Percentiles rank a stretch among this genome's conserved stretches.
These are phyloP conservation scores for Coemansia furcata DNA, from an alignment of 192 early-diverging fungal genomes.

Conservation along the genomic window DNA sequence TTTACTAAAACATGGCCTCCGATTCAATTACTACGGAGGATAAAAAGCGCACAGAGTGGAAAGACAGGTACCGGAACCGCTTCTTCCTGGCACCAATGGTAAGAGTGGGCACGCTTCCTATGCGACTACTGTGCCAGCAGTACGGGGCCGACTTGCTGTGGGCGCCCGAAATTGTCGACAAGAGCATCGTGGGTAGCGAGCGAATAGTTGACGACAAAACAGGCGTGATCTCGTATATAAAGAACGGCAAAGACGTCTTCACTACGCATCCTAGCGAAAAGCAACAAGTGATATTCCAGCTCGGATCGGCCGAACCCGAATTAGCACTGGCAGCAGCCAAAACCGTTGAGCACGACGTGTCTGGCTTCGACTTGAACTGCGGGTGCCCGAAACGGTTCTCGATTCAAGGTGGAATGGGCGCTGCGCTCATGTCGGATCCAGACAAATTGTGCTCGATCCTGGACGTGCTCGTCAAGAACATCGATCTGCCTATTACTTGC, in stretches of 20 bases:
- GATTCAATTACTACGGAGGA: conserved; percentile 1
- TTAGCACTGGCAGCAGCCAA: conserved; percentile 82
- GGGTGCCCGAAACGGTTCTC: conserved; percentile 98
- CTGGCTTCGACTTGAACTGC: conserved; percentile 95
- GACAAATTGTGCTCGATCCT: conserved; percentile 80
- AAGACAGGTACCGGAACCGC: conserved; percentile 44
- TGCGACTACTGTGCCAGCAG: conserved; percentile 78
- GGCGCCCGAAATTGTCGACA: conserved; percentile 87
- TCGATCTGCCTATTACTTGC: conserved; percentile 80
- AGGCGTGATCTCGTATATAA: conserved; percentile 76
- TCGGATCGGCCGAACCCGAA: conserved; percentile 88
- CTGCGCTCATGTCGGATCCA: conserved; percentile 82
- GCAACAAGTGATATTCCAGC: conserved; percentile 79
- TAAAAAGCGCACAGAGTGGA: conserved; percentile 5
- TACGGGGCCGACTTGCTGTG: conserved; percentile 96
- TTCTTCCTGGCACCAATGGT: conserved; percentile 97
- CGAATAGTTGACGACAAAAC: conserved; percentile 69
- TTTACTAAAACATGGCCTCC: not conserved
- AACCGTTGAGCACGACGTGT: conserved; percentile 81
- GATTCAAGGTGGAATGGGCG: conserved; percentile 90
- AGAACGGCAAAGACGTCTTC: conserved; percentile 63
- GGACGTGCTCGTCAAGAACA: conserved; percentile 64
- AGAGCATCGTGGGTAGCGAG: conserved; percentile 69
- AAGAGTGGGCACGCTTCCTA: conserved; percentile 85
- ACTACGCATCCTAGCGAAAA: conserved; percentile 77